Evolutionary conservation across 768 basidiomycete genomes (phyloP).

Genomic region (Mycena galericulata): DNA sequence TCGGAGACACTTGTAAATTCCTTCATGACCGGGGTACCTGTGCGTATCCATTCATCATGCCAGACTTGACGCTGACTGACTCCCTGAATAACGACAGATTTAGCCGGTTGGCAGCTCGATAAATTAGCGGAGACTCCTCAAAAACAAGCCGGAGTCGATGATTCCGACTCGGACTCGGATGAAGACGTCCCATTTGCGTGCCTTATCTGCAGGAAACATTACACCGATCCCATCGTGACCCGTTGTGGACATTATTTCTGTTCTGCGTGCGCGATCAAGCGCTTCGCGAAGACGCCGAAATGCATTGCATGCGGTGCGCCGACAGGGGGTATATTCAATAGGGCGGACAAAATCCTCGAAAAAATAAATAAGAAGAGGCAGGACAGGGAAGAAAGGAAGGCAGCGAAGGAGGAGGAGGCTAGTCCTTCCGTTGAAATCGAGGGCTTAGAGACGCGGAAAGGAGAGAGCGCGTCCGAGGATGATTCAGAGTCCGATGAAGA

Average conservation of each 20-base stretch:
- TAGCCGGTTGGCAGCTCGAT: slow-evolving; percentile 99
- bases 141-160: slow-evolving; percentile 70
- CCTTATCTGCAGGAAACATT: slow-evolving; percentile 93
- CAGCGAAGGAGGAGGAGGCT: slow-evolving; percentile 53
- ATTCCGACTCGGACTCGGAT: slow-evolving; percentile 75
- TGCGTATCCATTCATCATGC: slow-evolving; percentile 54
- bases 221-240: slow-evolving; percentile 95
- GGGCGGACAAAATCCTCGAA: slow-evolving; percentile 91
- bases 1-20: slow-evolving; percentile 99
- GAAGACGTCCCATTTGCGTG: slow-evolving; percentile 99
- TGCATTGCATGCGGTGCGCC: slow-evolving; percentile 94
- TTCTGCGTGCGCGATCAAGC: slow-evolving; percentile 93
- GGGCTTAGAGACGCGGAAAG: slow-evolving; percentile 55
- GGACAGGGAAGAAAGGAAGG: slow-evolving; percentile 66
- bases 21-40: slow-evolving; percentile 97
- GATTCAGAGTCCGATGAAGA: slow-evolving; percentile 51
- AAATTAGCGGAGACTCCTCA: slow-evolving; percentile 85
- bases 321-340: slow-evolving; percentile 97
- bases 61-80: slow-evolving; percentile 9
- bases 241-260: slow-evolving; percentile 98
- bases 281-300: slow-evolving; percentile 94
- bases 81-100: slow-evolving; percentile 65
- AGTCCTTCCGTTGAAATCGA: slow-evolving; percentile 68
- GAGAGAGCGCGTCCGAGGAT: slow-evolving; percentile 45
- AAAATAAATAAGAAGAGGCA: slow-evolving; percentile 83